Evolutionary conservation across 495 filamentous ascomycete species (phyloP).

Genomic region (Podospora fimiseda): DNA sequence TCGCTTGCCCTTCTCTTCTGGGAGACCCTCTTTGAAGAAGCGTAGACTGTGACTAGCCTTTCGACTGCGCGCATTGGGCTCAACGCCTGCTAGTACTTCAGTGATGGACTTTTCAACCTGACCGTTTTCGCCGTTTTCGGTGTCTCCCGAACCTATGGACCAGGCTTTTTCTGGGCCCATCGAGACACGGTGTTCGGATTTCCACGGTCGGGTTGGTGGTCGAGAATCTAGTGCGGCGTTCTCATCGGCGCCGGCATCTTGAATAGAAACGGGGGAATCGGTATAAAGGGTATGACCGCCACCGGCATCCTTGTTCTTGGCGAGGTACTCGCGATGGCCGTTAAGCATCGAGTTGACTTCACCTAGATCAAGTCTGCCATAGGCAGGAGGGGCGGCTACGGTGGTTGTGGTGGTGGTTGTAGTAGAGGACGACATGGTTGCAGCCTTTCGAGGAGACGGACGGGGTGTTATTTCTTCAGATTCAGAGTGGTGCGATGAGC

Average conservation of each 20-base stretch:
- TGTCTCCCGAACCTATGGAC: conserved; percentile 46
- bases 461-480: conserved; percentile 29
- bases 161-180: conserved; percentile 48
- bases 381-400: conserved; percentile 13
- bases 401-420: conserved; percentile 16
- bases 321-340: conserved; percentile 31
- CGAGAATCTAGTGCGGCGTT: conserved; percentile 27
- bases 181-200: conserved; percentile 34
- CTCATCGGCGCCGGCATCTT: conserved; percentile 18
- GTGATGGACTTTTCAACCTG: conserved; percentile 78
- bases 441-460: conserved; percentile 18
- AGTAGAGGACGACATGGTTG: conserved; percentile 17
- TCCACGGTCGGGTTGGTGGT: conserved; percentile 37
- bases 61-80: conserved; percentile 76
- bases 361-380: conserved; percentile 23
- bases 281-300: conserved; percentile 10
- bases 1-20: conserved; percentile 46
- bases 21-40: conserved; percentile 84
- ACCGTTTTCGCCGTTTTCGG: conserved; percentile 35
- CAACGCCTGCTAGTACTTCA: conserved; percentile 67
- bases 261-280: conserved; percentile 10
- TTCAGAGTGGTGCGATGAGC: conserved; percentile 16
- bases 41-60: conserved; percentile 91
- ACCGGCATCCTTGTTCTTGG: conserved; percentile 22
- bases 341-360: conserved; percentile 33